Evolutionary conservation across 768 basidiomycete species (phyloP).

Genomic region (Boletus barrowsii): DNA sequence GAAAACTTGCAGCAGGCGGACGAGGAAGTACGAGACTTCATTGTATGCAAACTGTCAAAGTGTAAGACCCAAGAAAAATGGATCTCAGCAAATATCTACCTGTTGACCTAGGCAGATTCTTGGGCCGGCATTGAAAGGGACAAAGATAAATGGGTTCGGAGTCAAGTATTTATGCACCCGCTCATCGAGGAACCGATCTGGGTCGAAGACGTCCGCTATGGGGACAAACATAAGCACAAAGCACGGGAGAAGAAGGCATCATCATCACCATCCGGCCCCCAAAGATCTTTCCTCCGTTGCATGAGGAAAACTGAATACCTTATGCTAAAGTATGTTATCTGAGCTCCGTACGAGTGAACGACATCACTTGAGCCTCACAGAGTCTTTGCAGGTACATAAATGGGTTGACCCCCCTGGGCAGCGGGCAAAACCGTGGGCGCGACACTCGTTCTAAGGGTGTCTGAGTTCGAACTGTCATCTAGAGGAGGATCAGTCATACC

Average conservation of each 20-base stretch:
- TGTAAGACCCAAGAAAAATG: not conserved
- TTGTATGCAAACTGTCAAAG: conserved; percentile 58
- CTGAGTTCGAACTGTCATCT: not conserved
- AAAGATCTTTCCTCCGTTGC: conserved; percentile 62
- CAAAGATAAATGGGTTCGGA: conserved; percentile 51
- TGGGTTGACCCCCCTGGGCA: conserved; percentile 23
- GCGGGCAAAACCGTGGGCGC: conserved; percentile 25
- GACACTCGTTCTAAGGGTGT: conserved; percentile 19
- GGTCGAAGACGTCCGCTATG: conserved; percentile 58
- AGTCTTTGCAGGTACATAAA: conserved; percentile 33
- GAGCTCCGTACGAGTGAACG: not conserved
- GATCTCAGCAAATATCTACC: conserved; percentile 10
- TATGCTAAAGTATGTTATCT: conserved; percentile 25
- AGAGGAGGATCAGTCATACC: not conserved
- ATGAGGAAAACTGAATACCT: conserved; percentile 50
- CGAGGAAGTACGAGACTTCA: conserved; percentile 60
- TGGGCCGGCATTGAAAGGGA: conserved; percentile 41
- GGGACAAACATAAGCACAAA: not conserved
- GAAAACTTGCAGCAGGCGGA: conserved; percentile 57
- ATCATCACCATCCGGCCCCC: conserved; percentile 61
- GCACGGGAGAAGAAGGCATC: not conserved
- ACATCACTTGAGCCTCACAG: conserved; percentile 13
- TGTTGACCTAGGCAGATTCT: conserved; percentile 39
- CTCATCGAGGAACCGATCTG: conserved; percentile 65
- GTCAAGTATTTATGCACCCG: conserved; percentile 53